Conservation (phyloP, 805 yeast genomes). For the Starmerella apis region DNA sequence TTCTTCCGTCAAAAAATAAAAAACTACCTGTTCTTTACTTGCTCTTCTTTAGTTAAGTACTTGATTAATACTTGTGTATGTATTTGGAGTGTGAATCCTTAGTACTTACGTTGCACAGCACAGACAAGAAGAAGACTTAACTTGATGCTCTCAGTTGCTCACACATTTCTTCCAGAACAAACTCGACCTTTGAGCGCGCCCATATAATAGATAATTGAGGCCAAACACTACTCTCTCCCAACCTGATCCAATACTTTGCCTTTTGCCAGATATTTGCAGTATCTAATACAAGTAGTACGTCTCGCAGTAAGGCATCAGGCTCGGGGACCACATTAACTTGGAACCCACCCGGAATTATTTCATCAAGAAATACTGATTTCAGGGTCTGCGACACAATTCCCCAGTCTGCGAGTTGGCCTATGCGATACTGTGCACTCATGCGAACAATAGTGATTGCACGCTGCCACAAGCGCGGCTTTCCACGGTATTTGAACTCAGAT, state of each 20-base stretch:
- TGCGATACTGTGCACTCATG: slow-evolving; percentile 74
- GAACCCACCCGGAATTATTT: slow-evolving; percentile 69
- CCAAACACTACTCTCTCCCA: slow-evolving; percentile 92
- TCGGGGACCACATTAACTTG: slow-evolving; percentile 90
- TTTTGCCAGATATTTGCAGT: slow-evolving; percentile 59
- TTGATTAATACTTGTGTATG: no score
- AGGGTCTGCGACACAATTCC: slow-evolving; percentile 63
- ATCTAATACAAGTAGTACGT: slow-evolving; percentile 68
- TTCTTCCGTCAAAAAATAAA: no score
- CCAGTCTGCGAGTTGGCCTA: slow-evolving; percentile 65
- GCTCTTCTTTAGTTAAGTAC: no score
- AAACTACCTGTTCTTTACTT: no score
- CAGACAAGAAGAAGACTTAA: neutral
- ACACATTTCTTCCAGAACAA: slow-evolving; percentile 69
- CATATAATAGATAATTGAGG: slow-evolving; percentile 73
- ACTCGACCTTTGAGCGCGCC: slow-evolving; percentile 84
- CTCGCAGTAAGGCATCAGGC: slow-evolving; percentile 55
- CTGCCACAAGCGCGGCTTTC: slow-evolving; percentile 32
- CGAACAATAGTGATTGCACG: slow-evolving; percentile 48
- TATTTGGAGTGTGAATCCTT: neutral
- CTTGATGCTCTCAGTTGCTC: slow-evolving; percentile 24
- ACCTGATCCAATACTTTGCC: slow-evolving; percentile 77
- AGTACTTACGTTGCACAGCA: neutral
- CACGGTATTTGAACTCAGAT: slow-evolving; percentile 65
- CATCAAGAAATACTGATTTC: slow-evolving; percentile 75